A percentile compares a stretch with the other conserved stretches of the same genome.
phyloP scores from a whole-genome alignment of 805 yeast species.

The Komagataella populi region DNA sequence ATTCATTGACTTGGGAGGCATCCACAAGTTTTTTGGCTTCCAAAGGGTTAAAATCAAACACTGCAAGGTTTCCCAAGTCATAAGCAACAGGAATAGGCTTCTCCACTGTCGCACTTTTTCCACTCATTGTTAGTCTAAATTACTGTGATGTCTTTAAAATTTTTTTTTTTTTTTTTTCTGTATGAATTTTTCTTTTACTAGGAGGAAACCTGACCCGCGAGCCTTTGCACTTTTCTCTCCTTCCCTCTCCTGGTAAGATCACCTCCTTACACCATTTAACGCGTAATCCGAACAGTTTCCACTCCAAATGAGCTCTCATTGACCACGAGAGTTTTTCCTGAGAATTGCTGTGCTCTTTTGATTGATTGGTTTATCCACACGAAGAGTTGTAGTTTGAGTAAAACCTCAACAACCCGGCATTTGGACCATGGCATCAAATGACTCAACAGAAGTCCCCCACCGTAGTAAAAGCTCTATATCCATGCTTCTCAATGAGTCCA shows the following conservation, averaged over 20 bases:
- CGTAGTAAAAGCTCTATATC: neutral
- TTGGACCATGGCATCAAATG: neutral
- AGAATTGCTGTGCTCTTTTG: neutral
- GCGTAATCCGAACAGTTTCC: neutral
- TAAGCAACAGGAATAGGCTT: slow-evolving; percentile 81
- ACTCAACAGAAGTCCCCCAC: neutral
- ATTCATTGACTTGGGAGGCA: slow-evolving; percentile 42
- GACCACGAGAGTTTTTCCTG: neutral
- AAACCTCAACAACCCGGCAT: neutral
- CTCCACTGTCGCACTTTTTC: slow-evolving; percentile 75
- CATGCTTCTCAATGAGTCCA: neutral
- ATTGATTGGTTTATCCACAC: neutral
- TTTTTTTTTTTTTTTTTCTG: neutral
- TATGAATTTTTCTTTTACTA: neutral
- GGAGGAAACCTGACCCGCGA: neutral
- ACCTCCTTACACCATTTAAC: neutral
- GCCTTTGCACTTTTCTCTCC: neutral
- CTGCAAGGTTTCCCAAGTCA: slow-evolving; percentile 85
- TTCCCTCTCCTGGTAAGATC: neutral
- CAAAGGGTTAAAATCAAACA: slow-evolving; percentile 80
- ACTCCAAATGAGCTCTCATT: neutral
- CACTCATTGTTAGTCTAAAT: slow-evolving; percentile 1
- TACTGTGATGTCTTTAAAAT: neutral
- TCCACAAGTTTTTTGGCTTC: slow-evolving; percentile 46
- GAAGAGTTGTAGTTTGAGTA: neutral